Evolutionary conservation across 2,329 filamentous ascomycete genomes (phyloP).

Genomic region (Pseudogymnoascus sp.): DNA sequence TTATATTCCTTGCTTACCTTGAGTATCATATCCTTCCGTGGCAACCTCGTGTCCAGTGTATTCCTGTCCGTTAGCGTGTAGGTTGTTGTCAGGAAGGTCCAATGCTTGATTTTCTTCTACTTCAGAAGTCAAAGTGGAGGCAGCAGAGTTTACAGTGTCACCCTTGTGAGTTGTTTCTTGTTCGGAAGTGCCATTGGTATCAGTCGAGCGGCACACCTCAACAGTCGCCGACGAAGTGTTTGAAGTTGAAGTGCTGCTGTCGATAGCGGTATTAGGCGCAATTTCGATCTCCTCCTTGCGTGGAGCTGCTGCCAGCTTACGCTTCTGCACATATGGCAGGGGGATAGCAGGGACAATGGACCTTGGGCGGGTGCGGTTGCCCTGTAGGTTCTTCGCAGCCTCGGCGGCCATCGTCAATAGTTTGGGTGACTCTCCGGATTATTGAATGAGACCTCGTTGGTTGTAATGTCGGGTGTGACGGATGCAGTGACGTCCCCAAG

Average conservation of each 20-base stretch:
- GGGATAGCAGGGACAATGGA: slow-evolving; percentile 27
- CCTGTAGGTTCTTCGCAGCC: slow-evolving; percentile 24
- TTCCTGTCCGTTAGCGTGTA: neutral
- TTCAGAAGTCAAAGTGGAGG: neutral
- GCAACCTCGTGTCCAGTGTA: neutral
- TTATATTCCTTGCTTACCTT: neutral
- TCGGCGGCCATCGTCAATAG: slow-evolving; percentile 22
- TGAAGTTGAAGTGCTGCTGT: slow-evolving; percentile 1
- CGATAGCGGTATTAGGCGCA: slow-evolving; percentile 1
- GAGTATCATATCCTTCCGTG: neutral
- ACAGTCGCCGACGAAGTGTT: neutral
- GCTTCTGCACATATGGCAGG: slow-evolving; percentile 26
- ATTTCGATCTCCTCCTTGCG: slow-evolving; percentile 19
- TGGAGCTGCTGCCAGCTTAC: slow-evolving; percentile 20
- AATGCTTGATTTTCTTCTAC: neutral
- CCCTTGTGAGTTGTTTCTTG: neutral
- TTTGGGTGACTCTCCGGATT: slow-evolving; percentile 8
- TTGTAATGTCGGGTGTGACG: slow-evolving; percentile 2
- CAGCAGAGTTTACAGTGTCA: neutral
- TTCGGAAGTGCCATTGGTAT: slow-evolving; percentile 1
- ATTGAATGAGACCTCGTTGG: slow-evolving; percentile 9
- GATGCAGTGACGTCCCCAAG: slow-evolving; percentile 28
- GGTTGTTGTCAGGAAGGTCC: neutral
- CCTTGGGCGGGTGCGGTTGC: slow-evolving; percentile 23
- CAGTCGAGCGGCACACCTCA: neutral